Evolutionary conservation across 805 yeast species (phyloP).

Genomic region (Cyberlindnera subsufficiens): DNA sequence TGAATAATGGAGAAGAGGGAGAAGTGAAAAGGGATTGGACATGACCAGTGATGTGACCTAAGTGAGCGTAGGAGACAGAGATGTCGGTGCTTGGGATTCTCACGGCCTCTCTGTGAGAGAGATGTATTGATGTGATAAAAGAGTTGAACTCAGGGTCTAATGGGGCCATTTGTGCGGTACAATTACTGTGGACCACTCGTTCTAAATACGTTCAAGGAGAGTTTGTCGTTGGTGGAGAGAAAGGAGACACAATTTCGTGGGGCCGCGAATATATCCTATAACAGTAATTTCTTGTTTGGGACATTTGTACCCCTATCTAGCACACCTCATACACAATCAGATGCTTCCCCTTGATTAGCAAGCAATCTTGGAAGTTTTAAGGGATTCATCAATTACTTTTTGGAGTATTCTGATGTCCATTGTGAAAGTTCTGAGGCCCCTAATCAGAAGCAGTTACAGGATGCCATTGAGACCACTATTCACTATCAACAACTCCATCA

Average conservation of each 20-base stretch:
- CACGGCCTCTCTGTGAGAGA: conserved; percentile 36
- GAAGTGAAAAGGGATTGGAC: conserved; percentile 42
- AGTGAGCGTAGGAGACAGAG: conserved; percentile 36
- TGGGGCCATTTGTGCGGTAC: neutral
- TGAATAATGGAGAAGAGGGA: conserved; percentile 35
- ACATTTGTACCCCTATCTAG: too few species aligned
- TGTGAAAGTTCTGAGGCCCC: neutral
- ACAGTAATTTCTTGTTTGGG: too few species aligned
- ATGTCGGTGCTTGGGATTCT: conserved; percentile 41
- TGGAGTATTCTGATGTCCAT: neutral
- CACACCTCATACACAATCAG: too few species aligned
- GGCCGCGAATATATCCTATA: too few species aligned
- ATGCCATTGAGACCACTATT: conserved; percentile 20
- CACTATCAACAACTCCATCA: conserved; percentile 24
- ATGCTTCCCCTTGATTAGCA: too few species aligned
- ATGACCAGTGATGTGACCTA: conserved; percentile 39
- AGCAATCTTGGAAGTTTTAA: too few species aligned
- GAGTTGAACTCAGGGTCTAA: conserved; percentile 18
- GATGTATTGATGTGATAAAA: conserved; percentile 30
- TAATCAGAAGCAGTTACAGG: too few species aligned
- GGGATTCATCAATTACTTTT: too few species aligned
- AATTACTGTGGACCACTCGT: neutral
- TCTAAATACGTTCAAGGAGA: neutral
- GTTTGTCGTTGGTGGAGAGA: too few species aligned
- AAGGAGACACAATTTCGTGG: too few species aligned